phyloP scores from a whole-genome alignment of 805 yeast genomes.

The Danielia reshetovae region DNA sequence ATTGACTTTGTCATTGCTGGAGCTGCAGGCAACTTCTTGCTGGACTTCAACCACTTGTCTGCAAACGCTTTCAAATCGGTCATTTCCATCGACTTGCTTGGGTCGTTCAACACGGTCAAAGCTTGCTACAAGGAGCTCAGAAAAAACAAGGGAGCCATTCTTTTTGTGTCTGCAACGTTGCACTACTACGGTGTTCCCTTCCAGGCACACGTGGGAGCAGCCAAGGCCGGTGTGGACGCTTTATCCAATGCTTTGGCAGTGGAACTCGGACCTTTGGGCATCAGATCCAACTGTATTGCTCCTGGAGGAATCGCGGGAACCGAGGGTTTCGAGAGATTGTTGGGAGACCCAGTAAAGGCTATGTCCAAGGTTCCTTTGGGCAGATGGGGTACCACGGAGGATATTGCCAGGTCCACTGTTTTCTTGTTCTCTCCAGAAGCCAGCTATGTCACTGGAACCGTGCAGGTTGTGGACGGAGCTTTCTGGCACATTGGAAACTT shows the following conservation, averaged over 20 bases:
- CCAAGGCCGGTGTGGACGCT: constrained; percentile 94
- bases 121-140: constrained; percentile 68
- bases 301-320: constrained; percentile 90
- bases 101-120: constrained; percentile 86
- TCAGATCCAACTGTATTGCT: constrained; percentile 79
- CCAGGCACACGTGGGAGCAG: constrained; percentile 90
- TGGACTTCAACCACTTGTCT: constrained; percentile 74
- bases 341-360: constrained; percentile 29
- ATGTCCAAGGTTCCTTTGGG: constrained; percentile 53
- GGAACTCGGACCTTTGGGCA: constrained; percentile 87
- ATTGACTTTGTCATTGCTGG: constrained; percentile 91
- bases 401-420: constrained; percentile 86
- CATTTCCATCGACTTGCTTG: constrained; percentile 79
- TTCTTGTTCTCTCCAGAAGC: constrained; percentile 84
- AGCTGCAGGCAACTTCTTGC: constrained; percentile 91
- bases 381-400: constrained; percentile 64
- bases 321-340: constrained; percentile 74
- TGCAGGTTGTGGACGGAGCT: constrained; percentile 85
- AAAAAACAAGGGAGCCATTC: constrained; percentile 62
- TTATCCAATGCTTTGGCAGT: constrained; percentile 79
- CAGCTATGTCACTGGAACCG: constrained; percentile 68
- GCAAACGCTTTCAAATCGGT: constrained; percentile 88
- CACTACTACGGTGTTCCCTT: constrained; percentile 87
- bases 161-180: constrained; percentile 85
- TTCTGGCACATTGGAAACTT: constrained; percentile 72